Evolutionary conservation across 305 asterid genomes (phyloP).

Genomic region (Solanum hybrid): DNA sequence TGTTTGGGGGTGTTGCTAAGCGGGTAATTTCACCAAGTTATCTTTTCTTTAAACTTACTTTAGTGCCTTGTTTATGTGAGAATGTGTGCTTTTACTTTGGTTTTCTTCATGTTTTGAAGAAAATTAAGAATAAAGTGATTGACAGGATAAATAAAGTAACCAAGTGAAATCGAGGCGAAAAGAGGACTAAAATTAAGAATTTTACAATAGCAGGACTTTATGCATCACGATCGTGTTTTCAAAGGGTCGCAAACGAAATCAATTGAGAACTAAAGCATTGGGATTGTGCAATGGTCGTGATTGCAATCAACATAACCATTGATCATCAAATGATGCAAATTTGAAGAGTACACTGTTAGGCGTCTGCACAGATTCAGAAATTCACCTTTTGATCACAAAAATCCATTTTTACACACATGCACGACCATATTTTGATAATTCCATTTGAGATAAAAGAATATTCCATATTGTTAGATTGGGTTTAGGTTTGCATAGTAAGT

Average conservation of each 20-base stretch:
- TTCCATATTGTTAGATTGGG: too few relatives aligned
- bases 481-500: too few relatives aligned
- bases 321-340: neutral
- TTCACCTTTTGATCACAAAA: neutral
- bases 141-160: neutral
- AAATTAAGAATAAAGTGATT: too few relatives aligned
- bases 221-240: neutral
- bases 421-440: too few relatives aligned
- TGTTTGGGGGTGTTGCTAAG: neutral
- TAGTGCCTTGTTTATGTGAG: neutral
- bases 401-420: too few relatives aligned
- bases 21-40: neutral
- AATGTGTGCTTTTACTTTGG: neutral
- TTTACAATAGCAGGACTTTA: neutral
- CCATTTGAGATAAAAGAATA: too few relatives aligned
- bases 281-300: too few relatives aligned
- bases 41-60: neutral
- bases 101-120: too few relatives aligned
- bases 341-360: neutral
- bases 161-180: neutral
- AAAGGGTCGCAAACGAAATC: neutral
- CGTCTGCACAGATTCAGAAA: too few relatives aligned
- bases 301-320: neutral
- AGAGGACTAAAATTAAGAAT: neutral
- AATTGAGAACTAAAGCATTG: neutral